Conservation (phyloP, 768 basidiomycete genomes). For the Trametopsis cervina region DNA sequence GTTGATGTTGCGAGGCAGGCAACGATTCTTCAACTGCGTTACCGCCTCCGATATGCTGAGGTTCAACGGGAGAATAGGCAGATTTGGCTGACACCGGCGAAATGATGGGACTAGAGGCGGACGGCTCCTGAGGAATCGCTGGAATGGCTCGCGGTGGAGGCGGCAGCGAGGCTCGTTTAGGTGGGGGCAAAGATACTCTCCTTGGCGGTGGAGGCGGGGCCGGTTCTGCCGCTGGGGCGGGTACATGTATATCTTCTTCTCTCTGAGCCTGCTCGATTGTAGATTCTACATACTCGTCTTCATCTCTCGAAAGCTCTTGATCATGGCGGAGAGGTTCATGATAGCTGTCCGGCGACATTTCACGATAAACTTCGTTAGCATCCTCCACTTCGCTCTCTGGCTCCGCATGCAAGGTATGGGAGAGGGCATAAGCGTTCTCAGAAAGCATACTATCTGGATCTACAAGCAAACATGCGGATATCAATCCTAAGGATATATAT, state of each 20-base stretch:
- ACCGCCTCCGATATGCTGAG: too few species aligned
- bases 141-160: not conserved
- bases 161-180: slow-evolving; percentile 8
- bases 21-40: too few species aligned
- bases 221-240: slow-evolving; percentile 1
- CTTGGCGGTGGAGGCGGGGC: slow-evolving; percentile 4
- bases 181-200: slow-evolving; percentile 13
- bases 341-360: too few species aligned
- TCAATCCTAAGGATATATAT: slow-evolving; percentile 5
- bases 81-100: too few species aligned
- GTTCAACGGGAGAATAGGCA: too few species aligned
- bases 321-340: not conserved
- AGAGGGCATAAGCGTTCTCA: not conserved
- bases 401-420: not conserved
- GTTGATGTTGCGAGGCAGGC: too few species aligned
- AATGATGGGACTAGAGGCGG: not conserved
- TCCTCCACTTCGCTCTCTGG: slow-evolving; percentile 2
- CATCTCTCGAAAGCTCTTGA: not conserved
- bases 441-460: not conserved
- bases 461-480: slow-evolving; percentile 2
- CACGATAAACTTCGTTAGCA: too few species aligned
- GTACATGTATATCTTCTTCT: slow-evolving; percentile 1
- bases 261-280: not conserved
- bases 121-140: not conserved
- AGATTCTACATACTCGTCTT: not conserved